Percentiles rank a stretch among this genome's conserved stretches.
These are phyloP conservation scores for Mycena crocata DNA, from an alignment of 768 basidiomycete species.

Conservation along the genomic window DNA sequence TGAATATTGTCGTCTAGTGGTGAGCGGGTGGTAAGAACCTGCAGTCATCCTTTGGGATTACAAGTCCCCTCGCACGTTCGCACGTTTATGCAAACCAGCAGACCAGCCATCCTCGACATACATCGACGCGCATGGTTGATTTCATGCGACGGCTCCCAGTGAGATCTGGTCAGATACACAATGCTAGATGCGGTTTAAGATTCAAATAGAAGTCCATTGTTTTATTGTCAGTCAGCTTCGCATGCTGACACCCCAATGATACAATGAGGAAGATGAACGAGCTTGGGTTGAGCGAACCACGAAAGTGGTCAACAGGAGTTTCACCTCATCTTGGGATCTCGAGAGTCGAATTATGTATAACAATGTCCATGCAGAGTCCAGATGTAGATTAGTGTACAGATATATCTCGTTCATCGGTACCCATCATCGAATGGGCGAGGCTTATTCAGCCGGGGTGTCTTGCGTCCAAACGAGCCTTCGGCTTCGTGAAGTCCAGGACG, in stretches of 20 bases:
- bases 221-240: conserved; percentile 9
- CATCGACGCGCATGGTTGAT: not conserved
- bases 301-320: not conserved
- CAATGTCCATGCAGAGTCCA: conserved; percentile 23
- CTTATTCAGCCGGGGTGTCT: conserved; percentile 34
- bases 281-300: conserved; percentile 5
- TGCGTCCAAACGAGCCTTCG: conserved; percentile 39
- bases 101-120: too few species aligned
- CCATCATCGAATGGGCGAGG: conserved; percentile 25
- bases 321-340: not conserved
- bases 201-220: conserved; percentile 17
- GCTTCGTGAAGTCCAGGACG: conserved; percentile 36
- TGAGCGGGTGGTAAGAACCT: too few species aligned
- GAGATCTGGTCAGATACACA: not conserved
- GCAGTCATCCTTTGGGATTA: too few species aligned
- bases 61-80: too few species aligned
- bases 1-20: too few species aligned
- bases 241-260: not conserved
- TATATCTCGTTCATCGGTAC: conserved; percentile 23
- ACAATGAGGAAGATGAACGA: conserved; percentile 1
- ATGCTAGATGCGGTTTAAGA: not conserved
- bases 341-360: not conserved
- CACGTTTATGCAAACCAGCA: too few species aligned
- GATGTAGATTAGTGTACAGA: conserved; percentile 15
- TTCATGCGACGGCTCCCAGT: too few species aligned